These are phyloP conservation scores for Articulospora tetracladia DNA, from an alignment of 495 filamentous ascomycete genomes.

Conservation along the genomic window DNA sequence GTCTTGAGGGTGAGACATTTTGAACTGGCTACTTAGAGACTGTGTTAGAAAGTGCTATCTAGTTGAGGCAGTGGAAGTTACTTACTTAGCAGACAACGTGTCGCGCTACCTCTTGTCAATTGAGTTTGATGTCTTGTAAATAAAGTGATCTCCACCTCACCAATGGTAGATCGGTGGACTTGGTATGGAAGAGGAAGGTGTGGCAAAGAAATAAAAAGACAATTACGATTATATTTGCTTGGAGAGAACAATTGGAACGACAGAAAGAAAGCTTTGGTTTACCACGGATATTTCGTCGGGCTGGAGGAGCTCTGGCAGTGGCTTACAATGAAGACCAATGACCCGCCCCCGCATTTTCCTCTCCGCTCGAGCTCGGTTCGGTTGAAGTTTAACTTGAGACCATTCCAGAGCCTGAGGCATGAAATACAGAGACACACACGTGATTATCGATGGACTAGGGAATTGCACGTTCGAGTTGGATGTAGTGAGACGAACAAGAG, in stretches of 20 bases:
- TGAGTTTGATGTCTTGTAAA: too few species aligned
- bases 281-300: background rate
- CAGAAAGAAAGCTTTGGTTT: background rate
- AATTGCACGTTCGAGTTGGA: too few species aligned
- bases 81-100: too few species aligned
- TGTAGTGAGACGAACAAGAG: too few species aligned
- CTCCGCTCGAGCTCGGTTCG: slow-evolving; percentile 2
- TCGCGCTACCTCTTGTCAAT: too few species aligned
- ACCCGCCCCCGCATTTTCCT: background rate
- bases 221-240: background rate
- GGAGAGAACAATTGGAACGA: background rate
- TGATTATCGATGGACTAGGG: too few species aligned
- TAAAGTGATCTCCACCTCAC: background rate
- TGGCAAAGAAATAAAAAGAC: background rate
- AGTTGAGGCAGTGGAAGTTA: background rate
- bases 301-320: background rate
- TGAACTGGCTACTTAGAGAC: background rate
- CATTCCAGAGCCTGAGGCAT: too few species aligned
- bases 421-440: too few species aligned
- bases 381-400: background rate
- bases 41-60: background rate
- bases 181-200: background rate
- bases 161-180: background rate
- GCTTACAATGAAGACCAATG: background rate
- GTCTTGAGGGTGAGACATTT: slow-evolving; percentile 40